Evolutionary conservation across 2,329 filamentous ascomycete genomes (phyloP).

Genomic region (Alternaria hordeiaustralica): DNA sequence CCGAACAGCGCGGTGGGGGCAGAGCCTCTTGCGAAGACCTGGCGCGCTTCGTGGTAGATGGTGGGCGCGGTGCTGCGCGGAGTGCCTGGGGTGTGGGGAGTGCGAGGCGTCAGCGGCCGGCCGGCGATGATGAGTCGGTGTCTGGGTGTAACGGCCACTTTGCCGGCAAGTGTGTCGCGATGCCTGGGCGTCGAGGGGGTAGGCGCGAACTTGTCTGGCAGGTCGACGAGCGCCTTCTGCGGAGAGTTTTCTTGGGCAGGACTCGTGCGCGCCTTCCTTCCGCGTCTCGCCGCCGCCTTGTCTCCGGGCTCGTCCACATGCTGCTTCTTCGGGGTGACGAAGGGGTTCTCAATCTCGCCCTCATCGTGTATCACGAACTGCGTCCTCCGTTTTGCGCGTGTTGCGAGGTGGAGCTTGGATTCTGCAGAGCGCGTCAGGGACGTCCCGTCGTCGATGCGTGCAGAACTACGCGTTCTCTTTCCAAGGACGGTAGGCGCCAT

Average conservation of each 20-base stretch:
- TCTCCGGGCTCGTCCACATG: constrained; percentile 51
- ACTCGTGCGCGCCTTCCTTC: constrained; percentile 41
- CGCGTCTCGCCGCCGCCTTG: constrained; percentile 46
- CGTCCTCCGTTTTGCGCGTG: constrained; percentile 52
- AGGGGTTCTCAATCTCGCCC: constrained; percentile 72
- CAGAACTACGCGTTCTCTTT: constrained; percentile 48
- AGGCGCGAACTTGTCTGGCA: constrained; percentile 54
- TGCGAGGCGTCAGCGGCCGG: constrained; percentile 77
- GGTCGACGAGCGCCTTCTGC: constrained; percentile 55
- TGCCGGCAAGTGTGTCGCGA: constrained; percentile 75
- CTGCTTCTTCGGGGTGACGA: constrained; percentile 50
- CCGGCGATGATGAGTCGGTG: constrained; percentile 81
- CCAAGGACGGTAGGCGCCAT: constrained; percentile 48
- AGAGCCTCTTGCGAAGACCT: constrained; percentile 82
- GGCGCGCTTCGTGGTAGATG: constrained; percentile 84
- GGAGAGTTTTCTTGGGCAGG: constrained; percentile 57
- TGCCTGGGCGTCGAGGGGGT: constrained; percentile 77
- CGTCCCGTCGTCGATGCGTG: constrained; percentile 30
- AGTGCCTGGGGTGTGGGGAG: constrained; percentile 75
- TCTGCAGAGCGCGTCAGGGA: constrained; percentile 36
- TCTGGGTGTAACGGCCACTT: constrained; percentile 77
- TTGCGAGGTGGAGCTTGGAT: constrained; percentile 29
- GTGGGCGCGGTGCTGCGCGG: constrained; percentile 71
- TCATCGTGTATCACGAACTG: constrained; percentile 60
- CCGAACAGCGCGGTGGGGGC: constrained; percentile 78